These are phyloP conservation scores for Oryza meyeriana DNA, from an alignment of 176 grass and related monocot species.

Conservation along the genomic window DNA sequence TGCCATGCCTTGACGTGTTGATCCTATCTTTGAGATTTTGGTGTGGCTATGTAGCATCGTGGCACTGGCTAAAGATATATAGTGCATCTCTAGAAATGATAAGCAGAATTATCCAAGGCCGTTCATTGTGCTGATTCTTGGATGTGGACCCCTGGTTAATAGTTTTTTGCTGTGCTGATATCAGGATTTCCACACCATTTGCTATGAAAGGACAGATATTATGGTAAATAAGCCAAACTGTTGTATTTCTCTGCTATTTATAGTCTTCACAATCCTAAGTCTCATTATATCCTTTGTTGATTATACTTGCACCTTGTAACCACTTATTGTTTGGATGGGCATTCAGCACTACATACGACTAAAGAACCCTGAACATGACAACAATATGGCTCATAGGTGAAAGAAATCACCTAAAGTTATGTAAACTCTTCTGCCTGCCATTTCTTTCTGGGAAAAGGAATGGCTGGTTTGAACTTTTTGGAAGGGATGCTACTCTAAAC, in stretches of 20 bases:
- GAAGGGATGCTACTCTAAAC: neutral
- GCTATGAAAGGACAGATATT: neutral
- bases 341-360: neutral
- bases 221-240: constrained; percentile 14
- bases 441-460: neutral
- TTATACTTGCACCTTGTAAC: neutral
- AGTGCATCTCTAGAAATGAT: neutral
- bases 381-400: neutral
- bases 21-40: neutral
- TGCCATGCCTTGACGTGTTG: neutral
- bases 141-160: neutral
- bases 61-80: neutral
- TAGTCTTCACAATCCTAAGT: neutral
- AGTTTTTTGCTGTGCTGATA: neutral
- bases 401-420: neutral
- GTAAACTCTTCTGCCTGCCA: neutral
- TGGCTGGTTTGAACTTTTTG: neutral
- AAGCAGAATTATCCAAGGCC: neutral
- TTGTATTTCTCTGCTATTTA: neutral
- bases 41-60: neutral
- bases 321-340: constrained; percentile 7
- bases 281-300: neutral
- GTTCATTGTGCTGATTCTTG: neutral
- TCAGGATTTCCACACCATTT: neutral
- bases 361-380: neutral